Evolutionary conservation across 805 yeast species (phyloP), one percentile per base, ranked within the genome.

Genomic region (Cyberlindnera mrakii): DNA sequence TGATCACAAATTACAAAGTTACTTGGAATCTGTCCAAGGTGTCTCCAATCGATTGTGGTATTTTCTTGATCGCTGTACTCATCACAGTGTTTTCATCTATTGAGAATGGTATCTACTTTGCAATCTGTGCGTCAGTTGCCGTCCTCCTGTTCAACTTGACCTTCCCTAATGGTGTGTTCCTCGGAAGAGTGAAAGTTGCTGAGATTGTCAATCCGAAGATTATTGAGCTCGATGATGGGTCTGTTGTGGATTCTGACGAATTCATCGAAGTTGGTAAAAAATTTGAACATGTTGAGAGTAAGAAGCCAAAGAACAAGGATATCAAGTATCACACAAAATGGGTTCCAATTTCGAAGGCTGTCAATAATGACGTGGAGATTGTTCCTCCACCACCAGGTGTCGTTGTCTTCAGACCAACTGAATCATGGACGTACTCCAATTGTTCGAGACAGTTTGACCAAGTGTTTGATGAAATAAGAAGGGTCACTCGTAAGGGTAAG

Each of bases 301-400:
- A 45, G 41, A 45, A 45, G 32, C 33, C 35, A 20, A 35, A 41
- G 38, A 39, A 35, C 14, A 36, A 16, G 17, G 42, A 42, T 7
- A 50, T 77, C 35, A 64, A 53, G 48, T 79, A 73, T 54, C 77
- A 73, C 46, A 74, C 81, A 3, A 74, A 73, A 56, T 85, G 91
- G 91, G 82, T 84, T 20, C 89, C 93, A 37, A 62, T 77, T 37
- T 59, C 60, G 60, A 71, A 64, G 58, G 62, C 60, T 44, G 58
- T 77, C 43, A 86, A 90, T 60, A 65, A 74, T 5, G 74, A 72
- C 14, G 62, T 89, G 15, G 58, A 68, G 1, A 75, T 90, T 6
- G 61, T 61, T 14, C 85, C 89, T 2, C 96, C 97, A 14, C 96
- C 96, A 25, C 87, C 91, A 1, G 96, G 97, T 30, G 89, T 90